Evolutionary conservation across 148 eudicot genomes (phyloP).

Genomic region (Vaccinium myrtillus): DNA sequence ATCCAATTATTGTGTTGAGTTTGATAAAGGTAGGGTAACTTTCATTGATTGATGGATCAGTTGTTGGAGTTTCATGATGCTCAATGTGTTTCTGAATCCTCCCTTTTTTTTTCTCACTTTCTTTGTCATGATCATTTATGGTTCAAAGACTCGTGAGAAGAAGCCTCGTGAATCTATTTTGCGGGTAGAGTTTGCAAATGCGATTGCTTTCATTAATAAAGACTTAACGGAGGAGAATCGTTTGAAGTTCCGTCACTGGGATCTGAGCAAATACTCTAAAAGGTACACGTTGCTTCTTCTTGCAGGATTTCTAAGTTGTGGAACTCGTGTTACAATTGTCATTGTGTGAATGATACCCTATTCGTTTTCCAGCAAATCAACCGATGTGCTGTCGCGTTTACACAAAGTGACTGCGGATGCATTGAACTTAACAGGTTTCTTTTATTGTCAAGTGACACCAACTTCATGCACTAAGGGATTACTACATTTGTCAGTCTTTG

Average conservation of each 20-base stretch:
- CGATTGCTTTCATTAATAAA: constrained; percentile 55
- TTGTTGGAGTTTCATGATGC: background rate
- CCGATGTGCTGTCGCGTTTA: constrained; percentile 59
- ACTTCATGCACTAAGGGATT: constrained; percentile 35
- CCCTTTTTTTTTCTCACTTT: constrained; percentile 3
- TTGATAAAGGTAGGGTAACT: constrained; percentile 62
- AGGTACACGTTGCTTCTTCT: constrained; percentile 32
- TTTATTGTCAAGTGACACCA: constrained; percentile 59
- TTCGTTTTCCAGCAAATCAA: constrained; percentile 63
- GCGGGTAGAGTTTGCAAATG: constrained; percentile 57
- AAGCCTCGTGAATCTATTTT: constrained; percentile 73
- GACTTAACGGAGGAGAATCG: constrained; percentile 50
- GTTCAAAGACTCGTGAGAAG: constrained; percentile 63
- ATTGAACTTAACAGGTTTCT: constrained; percentile 74
- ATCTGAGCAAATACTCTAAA: constrained; percentile 60
- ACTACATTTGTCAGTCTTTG: constrained; percentile 18
- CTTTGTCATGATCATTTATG: background rate
- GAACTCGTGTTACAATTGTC: background rate
- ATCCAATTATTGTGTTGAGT: constrained; percentile 74
- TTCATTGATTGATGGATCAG: constrained; percentile 4
- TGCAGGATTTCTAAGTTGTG: background rate
- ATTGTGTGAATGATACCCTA: constrained; percentile 14
- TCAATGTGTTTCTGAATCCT: background rate
- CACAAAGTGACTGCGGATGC: constrained; percentile 74
- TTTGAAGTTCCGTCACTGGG: constrained; percentile 66